Evolutionary conservation across 768 basidiomycete species (phyloP), one percentile per base, ranked within the genome.

Genomic region (Suillus subalutaceus): DNA sequence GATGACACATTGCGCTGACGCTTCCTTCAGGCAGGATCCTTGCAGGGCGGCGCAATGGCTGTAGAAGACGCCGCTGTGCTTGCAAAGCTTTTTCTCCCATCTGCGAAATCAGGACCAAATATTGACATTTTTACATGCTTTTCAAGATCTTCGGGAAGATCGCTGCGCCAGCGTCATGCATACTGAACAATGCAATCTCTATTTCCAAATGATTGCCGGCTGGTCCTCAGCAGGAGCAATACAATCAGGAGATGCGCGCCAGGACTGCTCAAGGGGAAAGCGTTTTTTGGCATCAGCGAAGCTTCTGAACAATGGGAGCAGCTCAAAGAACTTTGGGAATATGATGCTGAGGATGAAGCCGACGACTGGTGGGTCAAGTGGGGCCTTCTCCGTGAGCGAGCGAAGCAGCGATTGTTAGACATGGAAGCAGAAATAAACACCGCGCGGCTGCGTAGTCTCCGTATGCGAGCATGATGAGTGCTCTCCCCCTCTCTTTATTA

Each of bases 321-420:
- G 50, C 81, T 87, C 66, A 76, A 85, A 63, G 80, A 79, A 32
- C 68, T 88, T 66, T 85, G 83, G 62, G 75, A 77, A 18, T 84
- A 87, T n/a, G n/a, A n/a, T 68, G 81, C 86, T 10, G 80, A 78
- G 43, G 87, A 89, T 57, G 79, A 81, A 59, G 88, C 85, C 30
- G 87, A 87, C 46, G 85, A 88, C 70, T 89, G 87, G 86, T 90
- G 87, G 87, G 79, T 83, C 13, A 85, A 83, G 43, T 87, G 85
- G 85, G 86, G 86, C 10, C 65, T 79, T 20, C 76, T 85, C 65
- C 76, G 77, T 53, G 78, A 85, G 70, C 69, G 78, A 35, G 79
- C 80, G 64, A 72, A 70, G 59, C 68, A 68, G 50, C 70, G 75
- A 15, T 66, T 53, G 10, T 67, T 32, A 61, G 69, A 70, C 53